phyloP scores from a whole-genome alignment of 345 rosid genomes.

The Hypericum perforatum region DNA sequence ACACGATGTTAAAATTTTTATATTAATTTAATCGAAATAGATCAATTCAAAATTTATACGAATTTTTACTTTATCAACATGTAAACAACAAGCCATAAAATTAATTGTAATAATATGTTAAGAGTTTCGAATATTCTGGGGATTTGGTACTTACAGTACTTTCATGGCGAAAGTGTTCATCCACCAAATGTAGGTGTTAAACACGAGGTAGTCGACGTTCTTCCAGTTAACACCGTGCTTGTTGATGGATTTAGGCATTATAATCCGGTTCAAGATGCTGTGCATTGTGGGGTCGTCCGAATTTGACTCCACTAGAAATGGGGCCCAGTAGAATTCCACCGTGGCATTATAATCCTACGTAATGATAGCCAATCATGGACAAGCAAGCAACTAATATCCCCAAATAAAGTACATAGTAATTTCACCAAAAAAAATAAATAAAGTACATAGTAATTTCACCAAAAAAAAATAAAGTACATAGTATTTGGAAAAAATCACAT shows the following conservation, averaged over 20 bases:
- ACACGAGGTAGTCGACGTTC: constrained; percentile 54
- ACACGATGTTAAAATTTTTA: constrained; percentile 12
- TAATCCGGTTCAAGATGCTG: constrained; percentile 54
- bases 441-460: too few species aligned
- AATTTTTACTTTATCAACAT: not conserved
- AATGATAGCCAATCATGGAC: too few species aligned
- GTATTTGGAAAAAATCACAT: too few species aligned
- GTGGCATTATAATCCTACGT: constrained; percentile 71
- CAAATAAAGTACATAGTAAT: too few species aligned
- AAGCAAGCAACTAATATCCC: too few species aligned
- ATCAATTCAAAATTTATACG: not conserved
- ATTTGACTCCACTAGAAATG: constrained; percentile 87
- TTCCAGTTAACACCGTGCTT: constrained; percentile 84
- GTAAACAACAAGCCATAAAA: too few species aligned
- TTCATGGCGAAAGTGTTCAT: constrained; percentile 55
- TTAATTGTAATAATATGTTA: too few species aligned
- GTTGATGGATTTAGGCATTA: constrained; percentile 65
- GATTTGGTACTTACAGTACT: constrained; percentile 44
- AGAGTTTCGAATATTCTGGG: too few species aligned
- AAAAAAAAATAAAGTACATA: too few species aligned
- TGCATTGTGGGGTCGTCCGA: constrained; percentile 76
- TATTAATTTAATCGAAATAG: not conserved
- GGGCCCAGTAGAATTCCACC: constrained; percentile 87
- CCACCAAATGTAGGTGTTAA: constrained; percentile 95
- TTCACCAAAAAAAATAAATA: too few species aligned